Evolutionary conservation across 2,329 filamentous ascomycete species (phyloP), one percentile per base, ranked within the genome.

Genomic region (Pseudogymnoascus destructans): DNA sequence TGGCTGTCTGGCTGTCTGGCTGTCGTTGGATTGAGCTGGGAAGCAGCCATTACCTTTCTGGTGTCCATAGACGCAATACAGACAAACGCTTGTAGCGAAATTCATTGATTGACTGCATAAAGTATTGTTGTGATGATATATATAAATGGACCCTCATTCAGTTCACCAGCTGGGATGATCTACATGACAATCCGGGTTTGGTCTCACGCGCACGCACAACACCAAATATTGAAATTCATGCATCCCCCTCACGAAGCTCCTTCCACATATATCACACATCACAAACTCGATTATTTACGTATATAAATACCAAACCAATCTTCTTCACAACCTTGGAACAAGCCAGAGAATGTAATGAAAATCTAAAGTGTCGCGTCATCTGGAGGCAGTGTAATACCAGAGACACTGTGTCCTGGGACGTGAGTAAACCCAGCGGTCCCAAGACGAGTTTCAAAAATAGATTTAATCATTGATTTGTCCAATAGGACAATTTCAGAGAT

Each of bases 401-500:
- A 81, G 82, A 87, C 84, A 87, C 85, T 73, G 80, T 87, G 82
- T 72, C 68, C 70, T 69, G 66, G 70, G 71, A 71, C 78, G 79
- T 86, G 77, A 74, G 83, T 85, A 86, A 87, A 85, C 83, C 77
- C 82, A 86, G 84, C 80, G 83, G 79, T 65, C 64, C 68, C 72
- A 69, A 65, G 69, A 70, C 73, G 66, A 79, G 64, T 61, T 66
- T 60, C 77, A 88, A 88, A 85, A 87, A 91, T 89, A 79, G 78
- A 84, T 82, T 81, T 88, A 90, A 91, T 88, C 84, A 82, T 77
- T 77, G 79, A 80, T 81, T 77, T 77, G 76, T 76, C 77, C 82
- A 56, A 78, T 75, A 80, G 82, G 78, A 77, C 77, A 79, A 79
- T 89, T 87, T 86, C 86, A 91, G 86, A 86, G 84, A 89, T 90